phyloP scores from a whole-genome alignment of 805 yeast species.

The Candida suzukii region DNA sequence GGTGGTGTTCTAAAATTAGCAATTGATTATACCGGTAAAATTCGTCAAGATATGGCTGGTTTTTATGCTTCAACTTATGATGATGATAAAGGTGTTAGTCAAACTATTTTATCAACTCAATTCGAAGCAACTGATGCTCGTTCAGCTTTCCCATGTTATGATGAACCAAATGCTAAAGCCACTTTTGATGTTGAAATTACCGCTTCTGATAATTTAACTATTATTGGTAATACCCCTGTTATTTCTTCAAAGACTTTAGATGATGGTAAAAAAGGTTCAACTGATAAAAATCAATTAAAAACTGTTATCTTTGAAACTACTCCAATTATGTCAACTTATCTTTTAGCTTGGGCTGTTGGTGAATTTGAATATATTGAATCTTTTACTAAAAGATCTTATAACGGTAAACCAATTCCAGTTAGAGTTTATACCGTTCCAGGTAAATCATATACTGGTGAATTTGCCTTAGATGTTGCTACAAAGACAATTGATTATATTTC shows the following conservation, averaged over 20 bases:
- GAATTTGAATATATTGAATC: conserved; percentile 49
- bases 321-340: conserved; percentile 49
- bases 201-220: conserved; percentile 29
- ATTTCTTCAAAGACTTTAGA: conserved; percentile 10
- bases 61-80: conserved; percentile 44
- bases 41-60: conserved; percentile 53
- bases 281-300: conserved; percentile 9
- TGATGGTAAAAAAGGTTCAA: conserved; percentile 5
- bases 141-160: conserved; percentile 52
- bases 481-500: conserved; percentile 47
- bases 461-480: conserved; percentile 44
- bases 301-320: conserved; percentile 37
- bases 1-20: conserved; percentile 22
- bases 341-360: conserved; percentile 54
- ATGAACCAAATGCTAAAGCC: conserved; percentile 53
- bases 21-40: conserved; percentile 35
- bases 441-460: conserved; percentile 35
- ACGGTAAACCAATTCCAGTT: conserved; percentile 41
- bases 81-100: conserved; percentile 33
- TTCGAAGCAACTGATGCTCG: conserved; percentile 58
- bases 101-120: conserved; percentile 48
- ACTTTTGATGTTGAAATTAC: conserved; percentile 41
- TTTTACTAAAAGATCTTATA: conserved; percentile 31
- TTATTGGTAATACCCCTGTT: conserved; percentile 44
- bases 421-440: conserved; percentile 51